phyloP scores from a whole-genome alignment of 306 rosid species.

The Cucurbita moschata region DNA sequence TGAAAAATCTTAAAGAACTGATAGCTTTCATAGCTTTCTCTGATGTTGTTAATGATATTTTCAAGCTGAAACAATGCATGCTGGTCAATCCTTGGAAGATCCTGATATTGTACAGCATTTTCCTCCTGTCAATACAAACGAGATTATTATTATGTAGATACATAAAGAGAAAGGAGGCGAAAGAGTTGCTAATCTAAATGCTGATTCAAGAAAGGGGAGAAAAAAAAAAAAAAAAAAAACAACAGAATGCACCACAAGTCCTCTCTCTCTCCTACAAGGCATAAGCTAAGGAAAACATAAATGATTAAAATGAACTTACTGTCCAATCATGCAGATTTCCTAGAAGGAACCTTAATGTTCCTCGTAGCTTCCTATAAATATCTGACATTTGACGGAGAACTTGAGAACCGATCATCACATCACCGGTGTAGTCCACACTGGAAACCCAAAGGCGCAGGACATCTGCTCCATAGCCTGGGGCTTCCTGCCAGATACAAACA shows the following conservation, averaged over 20 bases:
- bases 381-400: constrained; percentile 97
- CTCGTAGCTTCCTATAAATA: constrained; percentile 84
- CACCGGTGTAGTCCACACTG: constrained; percentile 91
- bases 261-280: not conserved
- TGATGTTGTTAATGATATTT: constrained; percentile 53
- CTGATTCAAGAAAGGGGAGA: not conserved
- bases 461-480: constrained; percentile 94
- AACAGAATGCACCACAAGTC: not conserved
- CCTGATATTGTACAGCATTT: constrained; percentile 42
- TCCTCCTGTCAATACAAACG: constrained; percentile 43
- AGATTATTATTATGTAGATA: not conserved
- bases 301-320: constrained; percentile 29
- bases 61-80: constrained; percentile 90
- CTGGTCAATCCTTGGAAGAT: constrained; percentile 85
- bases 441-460: constrained; percentile 97
- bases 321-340: constrained; percentile 97
- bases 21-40: constrained; percentile 71
- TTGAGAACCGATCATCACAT: constrained; percentile 80
- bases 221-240: not conserved
- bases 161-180: not conserved
- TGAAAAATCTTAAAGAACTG: constrained; percentile 96
- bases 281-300: not conserved
- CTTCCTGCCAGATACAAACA: constrained; percentile 37
- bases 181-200: not conserved
- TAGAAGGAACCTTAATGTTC: constrained; percentile 93